Evolutionary conservation across 305 asterid species (phyloP).

Genomic region (Striga hermonthica): DNA sequence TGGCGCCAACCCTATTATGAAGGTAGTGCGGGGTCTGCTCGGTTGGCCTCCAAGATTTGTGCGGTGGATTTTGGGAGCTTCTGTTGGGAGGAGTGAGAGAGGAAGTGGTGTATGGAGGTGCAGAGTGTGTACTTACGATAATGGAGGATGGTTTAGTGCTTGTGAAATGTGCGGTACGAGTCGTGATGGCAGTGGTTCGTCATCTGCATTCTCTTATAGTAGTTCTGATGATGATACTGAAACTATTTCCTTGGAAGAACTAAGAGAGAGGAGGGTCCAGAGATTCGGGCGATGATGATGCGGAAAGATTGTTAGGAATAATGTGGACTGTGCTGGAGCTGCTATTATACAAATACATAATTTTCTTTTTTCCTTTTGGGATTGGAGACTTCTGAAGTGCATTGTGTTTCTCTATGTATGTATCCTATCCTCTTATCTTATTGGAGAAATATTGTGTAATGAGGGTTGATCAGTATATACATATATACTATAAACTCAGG

Average conservation of each 20-base stretch:
- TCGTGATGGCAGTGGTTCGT: constrained; percentile 31
- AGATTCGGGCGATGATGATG: constrained; percentile 47
- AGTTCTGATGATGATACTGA: constrained; percentile 21
- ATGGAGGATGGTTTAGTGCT: constrained; percentile 40
- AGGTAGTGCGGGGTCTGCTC: constrained; percentile 41
- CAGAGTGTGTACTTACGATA: constrained; percentile 71
- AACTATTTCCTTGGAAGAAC: constrained; percentile 51
- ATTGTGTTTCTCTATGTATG: too few species aligned
- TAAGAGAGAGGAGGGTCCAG: constrained; percentile 57
- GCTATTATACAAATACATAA: too few species aligned
- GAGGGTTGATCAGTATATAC: too few species aligned
- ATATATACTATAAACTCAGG: too few species aligned
- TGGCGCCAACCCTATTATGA: constrained; percentile 46
- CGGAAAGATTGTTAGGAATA: not conserved
- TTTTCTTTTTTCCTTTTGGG: too few species aligned
- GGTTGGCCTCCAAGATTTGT: constrained; percentile 61
- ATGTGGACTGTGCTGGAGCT: too few species aligned
- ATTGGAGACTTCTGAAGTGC: too few species aligned
- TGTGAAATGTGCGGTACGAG: constrained; percentile 76
- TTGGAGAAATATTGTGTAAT: too few species aligned
- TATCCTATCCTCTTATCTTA: too few species aligned
- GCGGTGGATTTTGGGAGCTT: constrained; percentile 30
- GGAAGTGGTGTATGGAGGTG: constrained; percentile 64
- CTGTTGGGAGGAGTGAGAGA: constrained; percentile 35
- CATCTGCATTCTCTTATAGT: constrained; percentile 12